Percentiles rank a stretch among this genome's conserved stretches.
These are phyloP conservation scores for Xylaria flabelliformis DNA, from an alignment of 495 filamentous ascomycete species.

Conservation along the genomic window DNA sequence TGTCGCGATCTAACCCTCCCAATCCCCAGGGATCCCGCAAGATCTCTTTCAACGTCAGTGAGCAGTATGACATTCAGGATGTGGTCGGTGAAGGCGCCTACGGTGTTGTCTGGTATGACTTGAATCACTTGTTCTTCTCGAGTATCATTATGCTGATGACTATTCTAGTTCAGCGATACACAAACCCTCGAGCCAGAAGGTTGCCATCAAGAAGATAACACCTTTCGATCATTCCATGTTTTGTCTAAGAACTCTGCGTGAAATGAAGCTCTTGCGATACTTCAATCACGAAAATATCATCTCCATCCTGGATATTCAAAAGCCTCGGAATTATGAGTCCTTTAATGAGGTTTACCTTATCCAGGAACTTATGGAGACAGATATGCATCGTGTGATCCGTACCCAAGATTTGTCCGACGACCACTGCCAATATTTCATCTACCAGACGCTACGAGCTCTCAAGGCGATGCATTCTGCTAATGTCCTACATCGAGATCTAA, in stretches of 20 bases:
- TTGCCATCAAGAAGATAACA: conserved; percentile 99
- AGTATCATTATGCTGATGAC: conserved; percentile 27
- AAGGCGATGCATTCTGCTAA: conserved; percentile 99
- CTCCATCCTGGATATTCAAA: conserved; percentile 98
- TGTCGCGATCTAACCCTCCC: conserved; percentile 50
- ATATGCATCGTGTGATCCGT: conserved; percentile 99
- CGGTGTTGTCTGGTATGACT: conserved; percentile 92
- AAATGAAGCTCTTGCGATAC: conserved; percentile 99
- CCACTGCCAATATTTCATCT: conserved; percentile 99
- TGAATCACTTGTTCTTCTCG: not conserved
- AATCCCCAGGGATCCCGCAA: conserved; percentile 76
- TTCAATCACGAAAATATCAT: conserved; percentile 99
- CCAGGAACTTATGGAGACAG: conserved; percentile 99
- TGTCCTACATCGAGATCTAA: conserved; percentile 95
- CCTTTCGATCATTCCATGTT: conserved; percentile 99
- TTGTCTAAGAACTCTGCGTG: conserved; percentile 92
- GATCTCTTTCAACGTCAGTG: conserved; percentile 99
- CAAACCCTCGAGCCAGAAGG: conserved; percentile 98
- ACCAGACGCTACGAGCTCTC: conserved; percentile 96
- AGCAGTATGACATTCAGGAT: conserved; percentile 99
- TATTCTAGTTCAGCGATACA: conserved; percentile 85
- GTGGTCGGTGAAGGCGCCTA: conserved; percentile 99
- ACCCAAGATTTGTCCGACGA: conserved; percentile 98
- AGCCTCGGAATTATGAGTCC: conserved; percentile 91
- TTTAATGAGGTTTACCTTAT: conserved; percentile 99